Evolutionary conservation across 192 early-diverging fungal species (phyloP).

Genomic region (Backusella luteola): DNA sequence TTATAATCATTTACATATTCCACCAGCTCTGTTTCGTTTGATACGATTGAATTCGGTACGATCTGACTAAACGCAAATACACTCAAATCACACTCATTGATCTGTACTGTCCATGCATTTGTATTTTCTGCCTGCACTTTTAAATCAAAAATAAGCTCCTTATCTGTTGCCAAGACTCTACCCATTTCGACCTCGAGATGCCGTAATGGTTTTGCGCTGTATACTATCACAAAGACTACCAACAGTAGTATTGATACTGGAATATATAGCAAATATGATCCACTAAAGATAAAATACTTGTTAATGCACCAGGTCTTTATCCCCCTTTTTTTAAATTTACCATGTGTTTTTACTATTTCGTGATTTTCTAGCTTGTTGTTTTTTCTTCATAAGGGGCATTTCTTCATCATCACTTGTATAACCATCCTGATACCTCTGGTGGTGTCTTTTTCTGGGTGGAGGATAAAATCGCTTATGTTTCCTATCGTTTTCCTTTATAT

Average conservation of each 20-base stretch:
- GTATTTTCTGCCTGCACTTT: constrained; percentile 56
- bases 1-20: background rate
- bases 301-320: background rate
- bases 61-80: constrained; percentile 58
- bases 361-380: background rate
- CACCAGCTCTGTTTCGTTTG: background rate
- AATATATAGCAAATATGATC: background rate
- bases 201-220: constrained; percentile 18
- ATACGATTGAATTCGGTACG: constrained; percentile 16
- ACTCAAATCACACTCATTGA: constrained; percentile 55
- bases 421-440: constrained; percentile 4
- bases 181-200: constrained; percentile 42
- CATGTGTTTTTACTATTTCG: constrained; percentile 12
- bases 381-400: constrained; percentile 10
- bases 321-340: constrained; percentile 3
- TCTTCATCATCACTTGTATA: constrained; percentile 39
- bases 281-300: background rate
- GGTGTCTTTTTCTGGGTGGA: background rate
- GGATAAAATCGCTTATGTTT: background rate
- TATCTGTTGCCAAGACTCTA: constrained; percentile 63
- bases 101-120: constrained; percentile 56
- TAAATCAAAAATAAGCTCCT: constrained; percentile 67
- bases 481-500: background rate
- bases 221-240: constrained; percentile 9
- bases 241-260: background rate